A percentile compares a stretch with the other conserved stretches of the same genome.
Evolutionary conservation across 2,329 filamentous ascomycete species (phyloP).

Genomic region (Aquanectria penicillioides): DNA sequence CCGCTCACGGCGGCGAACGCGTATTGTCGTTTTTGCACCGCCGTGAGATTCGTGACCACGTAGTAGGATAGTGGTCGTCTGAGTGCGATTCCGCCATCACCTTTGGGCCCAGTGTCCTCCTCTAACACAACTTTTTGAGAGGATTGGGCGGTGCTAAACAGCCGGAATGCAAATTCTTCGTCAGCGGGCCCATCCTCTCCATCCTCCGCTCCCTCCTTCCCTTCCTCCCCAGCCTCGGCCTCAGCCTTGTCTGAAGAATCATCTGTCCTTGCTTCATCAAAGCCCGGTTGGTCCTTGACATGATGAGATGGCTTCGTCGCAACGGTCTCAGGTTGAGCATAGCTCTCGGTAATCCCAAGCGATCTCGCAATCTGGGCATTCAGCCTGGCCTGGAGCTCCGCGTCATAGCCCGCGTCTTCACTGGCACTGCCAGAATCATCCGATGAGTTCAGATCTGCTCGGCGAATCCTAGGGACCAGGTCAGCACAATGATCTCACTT

Average conservation of each 20-base stretch:
- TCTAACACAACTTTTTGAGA: slow-evolving; percentile 62
- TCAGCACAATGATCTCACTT: slow-evolving; percentile 17
- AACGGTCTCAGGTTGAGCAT: slow-evolving; percentile 7
- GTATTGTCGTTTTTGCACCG: slow-evolving; percentile 52
- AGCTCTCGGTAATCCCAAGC: slow-evolving; percentile 51
- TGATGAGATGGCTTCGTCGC: not conserved
- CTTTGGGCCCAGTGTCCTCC: slow-evolving; percentile 50
- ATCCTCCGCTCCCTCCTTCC: slow-evolving; percentile 27
- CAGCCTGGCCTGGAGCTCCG: slow-evolving; percentile 55
- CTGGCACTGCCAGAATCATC: slow-evolving; percentile 39
- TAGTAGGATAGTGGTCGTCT: slow-evolving; percentile 60
- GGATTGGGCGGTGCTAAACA: slow-evolving; percentile 61
- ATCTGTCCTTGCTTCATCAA: slow-evolving; percentile 20
- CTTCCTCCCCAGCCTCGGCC: too few relatives aligned
- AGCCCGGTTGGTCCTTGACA: slow-evolving; percentile 1
- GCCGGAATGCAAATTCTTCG: slow-evolving; percentile 64
- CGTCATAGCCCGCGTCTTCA: slow-evolving; percentile 48
- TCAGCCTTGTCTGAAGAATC: slow-evolving; percentile 11
- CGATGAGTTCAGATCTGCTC: slow-evolving; percentile 61
- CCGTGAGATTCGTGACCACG: slow-evolving; percentile 52
- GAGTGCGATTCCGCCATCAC: slow-evolving; percentile 49
- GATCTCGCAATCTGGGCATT: slow-evolving; percentile 60
- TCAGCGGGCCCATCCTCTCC: slow-evolving; percentile 39
- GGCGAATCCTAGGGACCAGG: slow-evolving; percentile 57
- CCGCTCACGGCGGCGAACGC: slow-evolving; percentile 60